These are phyloP conservation scores for Hypericum androsaemum DNA, from an alignment of 345 rosid genomes.

Conservation along the genomic window DNA sequence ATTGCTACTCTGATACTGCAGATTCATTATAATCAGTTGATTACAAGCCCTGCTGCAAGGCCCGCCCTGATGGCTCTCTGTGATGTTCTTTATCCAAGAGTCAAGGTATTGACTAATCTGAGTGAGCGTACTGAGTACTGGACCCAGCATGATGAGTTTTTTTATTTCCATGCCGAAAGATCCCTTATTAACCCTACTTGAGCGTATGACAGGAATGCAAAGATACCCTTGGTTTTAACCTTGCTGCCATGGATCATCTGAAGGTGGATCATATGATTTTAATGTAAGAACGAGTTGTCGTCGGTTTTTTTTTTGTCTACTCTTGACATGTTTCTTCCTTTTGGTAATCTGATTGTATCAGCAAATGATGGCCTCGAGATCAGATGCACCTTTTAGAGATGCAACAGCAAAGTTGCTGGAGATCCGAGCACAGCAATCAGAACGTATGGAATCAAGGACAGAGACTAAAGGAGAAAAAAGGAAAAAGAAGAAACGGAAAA, in stretches of 20 bases:
- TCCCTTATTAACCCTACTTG: neutral
- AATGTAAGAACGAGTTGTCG: neutral
- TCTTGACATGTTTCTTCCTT: neutral
- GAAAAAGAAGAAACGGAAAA: constrained; percentile 59
- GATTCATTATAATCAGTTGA: constrained; percentile 68
- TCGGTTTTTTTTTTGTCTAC: neutral
- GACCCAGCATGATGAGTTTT: neutral
- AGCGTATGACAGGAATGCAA: constrained; percentile 55
- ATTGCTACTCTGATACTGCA: constrained; percentile 60
- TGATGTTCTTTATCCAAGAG: constrained; percentile 56
- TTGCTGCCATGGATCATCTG: constrained; percentile 94
- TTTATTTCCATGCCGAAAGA: neutral
- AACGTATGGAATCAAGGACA: constrained; percentile 36
- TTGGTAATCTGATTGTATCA: constrained; percentile 14
- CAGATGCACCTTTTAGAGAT: constrained; percentile 76
- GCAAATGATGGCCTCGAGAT: constrained; percentile 85
- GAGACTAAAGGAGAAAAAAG: constrained; percentile 47
- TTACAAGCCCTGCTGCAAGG: constrained; percentile 72
- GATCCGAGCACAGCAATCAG: constrained; percentile 44
- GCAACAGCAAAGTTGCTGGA: constrained; percentile 63
- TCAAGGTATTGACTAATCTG: constrained; percentile 40
- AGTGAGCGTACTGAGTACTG: neutral
- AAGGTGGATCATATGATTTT: constrained; percentile 32
- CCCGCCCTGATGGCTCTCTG: constrained; percentile 57
- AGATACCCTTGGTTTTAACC: constrained; percentile 80